Evolutionary conservation across 139 green algal species (phyloP).

Genomic region (Trebouxia sp.): DNA sequence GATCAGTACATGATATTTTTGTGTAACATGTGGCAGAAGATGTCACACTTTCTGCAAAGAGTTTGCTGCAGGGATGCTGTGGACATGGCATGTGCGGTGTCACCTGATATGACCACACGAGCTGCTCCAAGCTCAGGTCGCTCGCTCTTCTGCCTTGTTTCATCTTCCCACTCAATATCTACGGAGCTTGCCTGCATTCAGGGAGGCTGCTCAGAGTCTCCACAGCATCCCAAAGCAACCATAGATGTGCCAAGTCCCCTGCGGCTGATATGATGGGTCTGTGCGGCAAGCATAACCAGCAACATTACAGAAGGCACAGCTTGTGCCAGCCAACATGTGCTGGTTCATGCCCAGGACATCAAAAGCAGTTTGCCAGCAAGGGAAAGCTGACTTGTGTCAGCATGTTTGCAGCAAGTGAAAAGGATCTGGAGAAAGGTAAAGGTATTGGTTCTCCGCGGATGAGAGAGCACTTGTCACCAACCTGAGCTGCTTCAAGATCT

Average conservation of each 20-base stretch:
- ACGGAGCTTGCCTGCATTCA: neutral
- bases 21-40: neutral
- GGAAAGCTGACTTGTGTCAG: too few species aligned
- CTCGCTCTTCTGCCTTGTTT: conserved; percentile 58
- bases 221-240: too few species aligned
- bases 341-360: neutral
- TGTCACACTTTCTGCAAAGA: neutral
- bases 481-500: conserved; percentile 47
- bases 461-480: neutral
- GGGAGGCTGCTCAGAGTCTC: too few species aligned
- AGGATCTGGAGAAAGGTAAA: too few species aligned
- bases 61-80: neutral
- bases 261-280: too few species aligned
- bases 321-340: neutral
- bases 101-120: conserved; percentile 64
- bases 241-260: too few species aligned
- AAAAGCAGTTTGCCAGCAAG: neutral
- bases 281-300: too few species aligned
- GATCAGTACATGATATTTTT: neutral
- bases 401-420: neutral
- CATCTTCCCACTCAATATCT: conserved; percentile 56
- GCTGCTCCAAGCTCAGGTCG: conserved; percentile 80
- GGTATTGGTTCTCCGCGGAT: neutral
- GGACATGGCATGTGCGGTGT: neutral
- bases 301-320: neutral